Evolutionary conservation across 2,329 filamentous ascomycete genomes (phyloP), one percentile per base, ranked within the genome.

Genomic region (Pseudogymnoascus verrucosus): DNA sequence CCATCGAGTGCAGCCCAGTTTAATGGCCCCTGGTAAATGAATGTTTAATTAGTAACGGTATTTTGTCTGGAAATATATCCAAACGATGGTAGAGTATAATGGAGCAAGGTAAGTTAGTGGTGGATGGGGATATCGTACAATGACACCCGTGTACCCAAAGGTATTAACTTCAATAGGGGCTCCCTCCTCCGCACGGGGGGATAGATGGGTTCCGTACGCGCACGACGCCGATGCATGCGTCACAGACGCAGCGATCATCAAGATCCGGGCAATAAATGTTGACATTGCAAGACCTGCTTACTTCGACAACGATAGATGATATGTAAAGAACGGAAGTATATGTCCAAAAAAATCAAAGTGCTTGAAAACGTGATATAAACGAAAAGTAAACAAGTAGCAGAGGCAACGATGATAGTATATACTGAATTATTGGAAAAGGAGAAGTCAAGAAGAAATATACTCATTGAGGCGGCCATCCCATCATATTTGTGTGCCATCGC

Each of bases 151-250:
- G 62, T 78, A 78, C 2, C 75, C 74, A 65, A 78, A 78, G 19
- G 67, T 76, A 66, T 71, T 73, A n/a, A 75, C 70, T 42, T 71
- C 63, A 47, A 78, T 72, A 0, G 60, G 65, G 4, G 69, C 73
- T 8, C 67, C 70, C 54, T 67, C 70, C 63, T 73, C 74, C 6
- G 71, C 68, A 36, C 75, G 69, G 14, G 72, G 72, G 54, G 74
- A 69, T 14, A 78, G 65, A 44, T 72, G 68, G 1, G 77, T 78
- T 62, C 76, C 77, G 37, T 78, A 75, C 6, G 75, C 75, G 61
- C 77, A 78, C 6, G 75, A 76, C 5, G 75, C 76, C 39, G 74
- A 63, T 28, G 64, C 67, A 61, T 68, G 72, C 66, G 65, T 67
- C 47, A 71, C 73, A 51, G 73, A 72, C 39, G 69, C 61, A 14